phyloP scores from a whole-genome alignment of 1,284 basidiomycete species.

The Trichosporon asahii region DNA sequence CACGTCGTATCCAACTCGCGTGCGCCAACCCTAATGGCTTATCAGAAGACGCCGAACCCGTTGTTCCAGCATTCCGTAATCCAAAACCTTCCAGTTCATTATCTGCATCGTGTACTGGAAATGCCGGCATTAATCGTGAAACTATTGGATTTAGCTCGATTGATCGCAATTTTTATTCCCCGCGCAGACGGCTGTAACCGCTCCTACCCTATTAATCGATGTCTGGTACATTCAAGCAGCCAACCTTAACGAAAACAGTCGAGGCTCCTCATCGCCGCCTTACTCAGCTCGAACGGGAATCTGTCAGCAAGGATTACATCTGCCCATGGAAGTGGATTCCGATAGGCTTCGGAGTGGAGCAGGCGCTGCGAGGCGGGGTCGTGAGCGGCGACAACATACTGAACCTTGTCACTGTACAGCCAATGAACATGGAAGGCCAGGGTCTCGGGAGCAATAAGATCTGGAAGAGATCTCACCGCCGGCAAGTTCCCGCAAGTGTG shows the following conservation, averaged over 20 bases:
- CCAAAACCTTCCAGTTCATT: background rate
- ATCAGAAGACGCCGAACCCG: background rate
- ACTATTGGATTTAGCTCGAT: background rate
- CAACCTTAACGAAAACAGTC: too few species aligned
- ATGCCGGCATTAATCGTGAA: background rate
- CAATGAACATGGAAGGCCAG: background rate
- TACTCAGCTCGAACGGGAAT: background rate
- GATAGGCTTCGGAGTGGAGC: background rate
- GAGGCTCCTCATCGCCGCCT: background rate
- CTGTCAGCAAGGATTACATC: background rate
- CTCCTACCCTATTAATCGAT: background rate
- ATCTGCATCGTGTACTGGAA: background rate
- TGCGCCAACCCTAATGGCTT: background rate
- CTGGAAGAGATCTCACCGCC: background rate
- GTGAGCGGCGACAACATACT: background rate
- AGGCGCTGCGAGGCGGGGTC: background rate
- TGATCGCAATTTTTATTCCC: background rate
- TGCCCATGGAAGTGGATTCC: background rate
- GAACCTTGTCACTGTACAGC: background rate
- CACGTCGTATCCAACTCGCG: background rate
- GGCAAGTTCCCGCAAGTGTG: background rate
- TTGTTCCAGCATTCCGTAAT: background rate
- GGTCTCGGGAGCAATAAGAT: background rate
- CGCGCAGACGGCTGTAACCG: background rate
- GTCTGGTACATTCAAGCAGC: too few species aligned